Evolutionary conservation across 495 filamentous ascomycete genomes (phyloP).

Genomic region (Aspergillus kassunensis): DNA sequence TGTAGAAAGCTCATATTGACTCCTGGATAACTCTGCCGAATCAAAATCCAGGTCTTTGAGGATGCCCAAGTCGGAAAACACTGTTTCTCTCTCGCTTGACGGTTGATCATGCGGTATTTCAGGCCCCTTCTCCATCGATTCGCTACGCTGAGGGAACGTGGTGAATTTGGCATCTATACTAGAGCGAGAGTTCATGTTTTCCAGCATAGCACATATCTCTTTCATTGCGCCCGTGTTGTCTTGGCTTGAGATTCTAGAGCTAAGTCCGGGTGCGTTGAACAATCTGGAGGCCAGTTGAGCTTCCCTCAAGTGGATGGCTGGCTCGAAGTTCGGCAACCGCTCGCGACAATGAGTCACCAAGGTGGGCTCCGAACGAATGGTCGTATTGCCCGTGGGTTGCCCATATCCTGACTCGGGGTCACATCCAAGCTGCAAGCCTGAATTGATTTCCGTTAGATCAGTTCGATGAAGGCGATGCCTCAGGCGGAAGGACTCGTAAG

Average conservation of each 20-base stretch:
- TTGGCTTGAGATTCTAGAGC: not conserved
- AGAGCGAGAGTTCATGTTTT: conserved; percentile 1
- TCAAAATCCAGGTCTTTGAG: no score
- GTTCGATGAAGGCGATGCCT: conserved; percentile 6
- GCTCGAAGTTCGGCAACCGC: not conserved
- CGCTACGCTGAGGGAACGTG: not conserved
- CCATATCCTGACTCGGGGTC: not conserved
- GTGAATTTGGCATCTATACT: not conserved
- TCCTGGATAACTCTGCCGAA: not conserved
- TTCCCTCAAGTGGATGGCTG: not conserved
- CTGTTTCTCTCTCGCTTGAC: no score
- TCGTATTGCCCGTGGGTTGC: not conserved
- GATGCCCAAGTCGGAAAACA: no score
- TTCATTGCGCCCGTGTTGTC: conserved; percentile 1
- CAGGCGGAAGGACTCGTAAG: conserved; percentile 15
- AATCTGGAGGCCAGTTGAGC: not conserved
- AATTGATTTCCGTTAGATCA: conserved; percentile 8
- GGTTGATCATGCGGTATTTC: not conserved
- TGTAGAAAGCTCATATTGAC: not conserved
- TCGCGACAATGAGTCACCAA: not conserved
- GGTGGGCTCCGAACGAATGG: conserved; percentile 6
- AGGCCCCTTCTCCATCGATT: not conserved
- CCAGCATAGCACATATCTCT: conserved; percentile 10
- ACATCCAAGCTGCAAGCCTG: conserved; percentile 5
- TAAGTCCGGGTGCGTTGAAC: not conserved